Evolutionary conservation across 192 early-diverging fungal genomes (phyloP).

Genomic region (Pecoramyces ruminantium): DNA sequence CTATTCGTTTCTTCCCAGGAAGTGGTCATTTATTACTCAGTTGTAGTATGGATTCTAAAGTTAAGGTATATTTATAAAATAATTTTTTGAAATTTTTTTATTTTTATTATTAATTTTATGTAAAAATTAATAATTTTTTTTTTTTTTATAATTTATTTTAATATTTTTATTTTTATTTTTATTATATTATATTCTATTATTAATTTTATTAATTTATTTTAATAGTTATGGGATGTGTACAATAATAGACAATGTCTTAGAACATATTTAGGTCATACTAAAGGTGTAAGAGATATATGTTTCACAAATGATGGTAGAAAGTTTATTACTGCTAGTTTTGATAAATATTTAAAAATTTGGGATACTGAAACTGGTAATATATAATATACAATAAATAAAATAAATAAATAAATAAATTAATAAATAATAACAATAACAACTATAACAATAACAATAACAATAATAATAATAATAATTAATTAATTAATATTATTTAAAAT

Average conservation of each 20-base stretch:
- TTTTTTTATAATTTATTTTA: no score
- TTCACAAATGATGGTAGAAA: constrained; percentile 71
- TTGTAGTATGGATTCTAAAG: constrained; percentile 80
- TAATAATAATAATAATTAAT: no score
- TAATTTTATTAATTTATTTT: no score
- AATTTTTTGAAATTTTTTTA: no score
- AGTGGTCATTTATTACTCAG: constrained; percentile 81
- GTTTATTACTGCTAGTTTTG: constrained; percentile 81
- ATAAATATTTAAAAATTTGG: constrained; percentile 88
- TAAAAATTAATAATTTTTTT: neutral
- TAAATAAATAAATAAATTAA: neutral
- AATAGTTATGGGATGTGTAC: constrained; percentile 84
- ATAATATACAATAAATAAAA: neutral
- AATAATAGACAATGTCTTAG: constrained; percentile 68
- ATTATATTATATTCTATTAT: no score
- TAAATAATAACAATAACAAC: neutral
- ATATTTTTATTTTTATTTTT: no score
- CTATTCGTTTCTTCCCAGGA: constrained; percentile 77
- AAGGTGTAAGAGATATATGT: constrained; percentile 78
- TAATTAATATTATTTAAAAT: no score
- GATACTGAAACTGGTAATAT: constrained; percentile 80
- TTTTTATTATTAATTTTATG: neutral
- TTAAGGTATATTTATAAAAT: constrained; percentile 45
- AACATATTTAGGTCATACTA: constrained; percentile 79
- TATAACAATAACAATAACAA: no score